Percentiles rank a stretch among this genome's conserved stretches.
Evolutionary conservation across 2,329 filamentous ascomycete genomes (phyloP).

Genomic region (Lecanicillium sp.): DNA sequence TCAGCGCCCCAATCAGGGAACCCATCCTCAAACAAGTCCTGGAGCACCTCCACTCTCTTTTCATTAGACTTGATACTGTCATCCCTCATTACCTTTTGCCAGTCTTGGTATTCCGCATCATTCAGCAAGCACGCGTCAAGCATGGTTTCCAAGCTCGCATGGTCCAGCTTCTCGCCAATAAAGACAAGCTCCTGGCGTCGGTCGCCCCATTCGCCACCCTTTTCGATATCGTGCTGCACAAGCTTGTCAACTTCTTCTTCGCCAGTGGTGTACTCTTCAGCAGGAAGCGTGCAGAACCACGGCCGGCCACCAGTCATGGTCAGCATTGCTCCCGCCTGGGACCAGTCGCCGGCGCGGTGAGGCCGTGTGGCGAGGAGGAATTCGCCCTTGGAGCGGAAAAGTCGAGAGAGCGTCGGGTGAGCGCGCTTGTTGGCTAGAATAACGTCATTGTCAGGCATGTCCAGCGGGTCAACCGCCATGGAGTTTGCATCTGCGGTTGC

Average conservation of each 20-base stretch:
- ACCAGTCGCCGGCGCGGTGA: slow-evolving; percentile 49
- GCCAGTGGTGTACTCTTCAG: slow-evolving; percentile 39
- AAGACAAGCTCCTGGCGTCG: slow-evolving; percentile 65
- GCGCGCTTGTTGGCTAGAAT: slow-evolving; percentile 49
- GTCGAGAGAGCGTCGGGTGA: slow-evolving; percentile 40
- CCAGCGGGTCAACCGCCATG: slow-evolving; percentile 18
- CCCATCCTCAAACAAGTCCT: slow-evolving; percentile 48
- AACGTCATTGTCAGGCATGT: slow-evolving; percentile 27
- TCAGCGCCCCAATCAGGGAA: slow-evolving; percentile 48
- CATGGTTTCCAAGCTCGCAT: slow-evolving; percentile 36
- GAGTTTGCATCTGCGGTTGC: slow-evolving; percentile 11
- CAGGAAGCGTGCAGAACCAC: slow-evolving; percentile 52
- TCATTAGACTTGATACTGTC: slow-evolving; percentile 21
- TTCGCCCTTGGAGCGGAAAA: slow-evolving; percentile 57
- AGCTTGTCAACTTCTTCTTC: slow-evolving; percentile 39
- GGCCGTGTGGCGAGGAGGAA: slow-evolving; percentile 53
- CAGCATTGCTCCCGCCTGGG: slow-evolving; percentile 56
- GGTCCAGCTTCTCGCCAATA: slow-evolving; percentile 58
- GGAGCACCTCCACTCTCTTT: slow-evolving; percentile 36
- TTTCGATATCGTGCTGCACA: slow-evolving; percentile 39
- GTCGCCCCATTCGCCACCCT: slow-evolving; percentile 58
- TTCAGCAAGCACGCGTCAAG: slow-evolving; percentile 55
- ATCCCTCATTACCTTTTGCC: slow-evolving; percentile 43
- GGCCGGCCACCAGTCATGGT: slow-evolving; percentile 45
- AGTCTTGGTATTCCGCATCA: slow-evolving; percentile 47